Percentiles rank a stretch among this genome's conserved stretches.
phyloP scores from a whole-genome alignment of 352 stramenopile genomes.

The Aphanomyces astaci region DNA sequence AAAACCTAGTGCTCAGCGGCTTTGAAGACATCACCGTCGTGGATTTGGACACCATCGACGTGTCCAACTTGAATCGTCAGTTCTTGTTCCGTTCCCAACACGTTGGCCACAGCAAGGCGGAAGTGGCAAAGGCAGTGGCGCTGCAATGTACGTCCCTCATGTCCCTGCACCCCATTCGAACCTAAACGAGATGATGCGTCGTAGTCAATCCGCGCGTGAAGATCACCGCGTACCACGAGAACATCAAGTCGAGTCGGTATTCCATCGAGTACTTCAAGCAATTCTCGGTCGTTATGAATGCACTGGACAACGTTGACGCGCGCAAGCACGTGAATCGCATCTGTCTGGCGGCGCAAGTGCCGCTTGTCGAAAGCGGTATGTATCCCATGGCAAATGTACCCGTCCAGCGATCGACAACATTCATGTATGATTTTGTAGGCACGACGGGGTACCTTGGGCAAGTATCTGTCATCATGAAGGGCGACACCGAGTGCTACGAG shows the following conservation, averaged over 20 bases:
- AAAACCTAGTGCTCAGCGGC: slow-evolving; percentile 97
- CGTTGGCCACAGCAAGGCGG: slow-evolving; percentile 95
- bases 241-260: slow-evolving; percentile 92
- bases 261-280: slow-evolving; percentile 93
- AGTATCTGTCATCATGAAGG: slow-evolving; percentile 96
- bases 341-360: slow-evolving; percentile 85
- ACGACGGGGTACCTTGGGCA: slow-evolving; percentile 98
- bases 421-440: slow-evolving; percentile 53
- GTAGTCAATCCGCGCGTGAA: slow-evolving; percentile 81
- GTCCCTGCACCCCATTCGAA: not conserved
- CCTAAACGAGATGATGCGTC: not conserved
- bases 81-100: slow-evolving; percentile 98
- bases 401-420: slow-evolving; percentile 30
- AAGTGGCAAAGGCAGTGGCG: slow-evolving; percentile 73
- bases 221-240: slow-evolving; percentile 94
- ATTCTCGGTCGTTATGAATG: slow-evolving; percentile 98
- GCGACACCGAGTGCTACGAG: slow-evolving; percentile 98
- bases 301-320: slow-evolving; percentile 98
- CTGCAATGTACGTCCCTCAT: slow-evolving; percentile 28
- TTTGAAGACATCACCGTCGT: slow-evolving; percentile 92
- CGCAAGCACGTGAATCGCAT: slow-evolving; percentile 98
- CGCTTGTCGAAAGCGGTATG: slow-evolving; percentile 90
- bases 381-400: too few species aligned
- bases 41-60: slow-evolving; percentile 99
- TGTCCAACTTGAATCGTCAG: slow-evolving; percentile 99